Evolutionary conservation across 176 grass and related monocot genomes (phyloP), one percentile per base, ranked within the genome.

Genomic region (Stipa capillata): DNA sequence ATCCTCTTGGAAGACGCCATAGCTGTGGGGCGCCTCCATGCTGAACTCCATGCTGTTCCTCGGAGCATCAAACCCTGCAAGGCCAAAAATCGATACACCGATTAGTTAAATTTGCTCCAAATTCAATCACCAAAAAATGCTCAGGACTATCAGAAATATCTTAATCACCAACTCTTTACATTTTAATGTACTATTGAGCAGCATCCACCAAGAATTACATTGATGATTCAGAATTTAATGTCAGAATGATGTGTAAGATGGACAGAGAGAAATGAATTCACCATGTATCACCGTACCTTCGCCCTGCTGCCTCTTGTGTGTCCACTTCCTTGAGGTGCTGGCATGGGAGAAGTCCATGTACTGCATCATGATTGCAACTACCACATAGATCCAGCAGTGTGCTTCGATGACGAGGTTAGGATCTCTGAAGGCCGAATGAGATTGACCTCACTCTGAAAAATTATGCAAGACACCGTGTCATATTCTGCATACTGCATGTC

Each of bases 1-100:
- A 78, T 91, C 97, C 24, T 96, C 97, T 35, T 87, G 84, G 76
- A 93, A 84, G 52, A 87, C 56, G 61, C 78, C 75, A 54, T 85
- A 87, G 67, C 82, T 84, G 40, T 86, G 88, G 45, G 86, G 65
- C 52, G 84, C 73, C 81, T 99, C 90, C 69, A 77, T 40, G 53
- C 82, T 34, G 67, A 96, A 93, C 54, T 99, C 97, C 70, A 96
- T 79, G 81, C 97, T 99, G 20, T 96, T 99, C 43, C 97, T 89
- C 17, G 97, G 97, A 76, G 97, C 88, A 86, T 99, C 90, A 44
- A 96, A 74, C 56, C 97, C 97, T 99, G 90, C 44, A 87, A 82
- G 2, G 6, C 49, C 47, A 81, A 55, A 20, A 16, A 82, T n/a
- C 2, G 7, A 11, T 21, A 34, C 20, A n/a, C 13, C 6, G 20